A percentile compares a stretch with the other conserved stretches of the same genome.
phyloP scores from a whole-genome alignment of 2,329 filamentous ascomycete species.

The Fusarium sp. region DNA sequence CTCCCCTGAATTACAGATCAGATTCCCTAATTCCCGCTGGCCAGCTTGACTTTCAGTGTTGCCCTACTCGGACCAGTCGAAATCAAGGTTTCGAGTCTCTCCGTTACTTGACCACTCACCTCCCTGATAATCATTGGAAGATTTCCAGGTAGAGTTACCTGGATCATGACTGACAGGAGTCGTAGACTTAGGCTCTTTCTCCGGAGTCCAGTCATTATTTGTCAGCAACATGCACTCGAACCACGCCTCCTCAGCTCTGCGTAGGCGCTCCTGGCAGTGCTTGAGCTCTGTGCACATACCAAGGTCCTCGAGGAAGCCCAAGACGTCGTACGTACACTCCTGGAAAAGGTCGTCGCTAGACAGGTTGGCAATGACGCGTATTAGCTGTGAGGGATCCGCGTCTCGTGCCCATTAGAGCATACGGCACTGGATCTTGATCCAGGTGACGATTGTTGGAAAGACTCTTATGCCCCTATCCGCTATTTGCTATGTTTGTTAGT shows the following conservation, averaged over 20 bases:
- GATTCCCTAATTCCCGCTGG: too few species aligned
- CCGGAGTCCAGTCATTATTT: not conserved
- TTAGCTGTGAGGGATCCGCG: conserved; percentile 44
- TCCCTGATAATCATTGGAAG: not conserved
- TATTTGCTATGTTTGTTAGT: too few species aligned
- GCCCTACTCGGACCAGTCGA: not conserved
- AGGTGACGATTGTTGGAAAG: too few species aligned
- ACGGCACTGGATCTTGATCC: conserved; percentile 50
- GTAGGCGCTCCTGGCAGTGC: conserved; percentile 42
- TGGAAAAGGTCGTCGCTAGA: conserved; percentile 9
- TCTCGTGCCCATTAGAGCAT: conserved; percentile 45
- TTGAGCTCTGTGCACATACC: conserved; percentile 47
- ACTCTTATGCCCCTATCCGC: too few species aligned
- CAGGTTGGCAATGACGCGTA: conserved; percentile 43
- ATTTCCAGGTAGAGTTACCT: not conserved
- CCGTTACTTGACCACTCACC: not conserved
- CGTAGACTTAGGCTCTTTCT: not conserved
- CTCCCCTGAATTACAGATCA: too few species aligned
- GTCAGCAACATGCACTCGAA: conserved; percentile 36
- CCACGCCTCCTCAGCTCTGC: conserved; percentile 39
- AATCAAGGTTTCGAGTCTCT: not conserved
- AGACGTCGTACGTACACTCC: conserved; percentile 47
- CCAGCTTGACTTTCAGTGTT: too few species aligned
- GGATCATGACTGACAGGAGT: not conserved
- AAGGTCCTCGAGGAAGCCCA: conserved; percentile 51